Base-by-base conservation (phyloP, 1,284 basidiomycete genomes). In the Serendipita sp. region DNA sequence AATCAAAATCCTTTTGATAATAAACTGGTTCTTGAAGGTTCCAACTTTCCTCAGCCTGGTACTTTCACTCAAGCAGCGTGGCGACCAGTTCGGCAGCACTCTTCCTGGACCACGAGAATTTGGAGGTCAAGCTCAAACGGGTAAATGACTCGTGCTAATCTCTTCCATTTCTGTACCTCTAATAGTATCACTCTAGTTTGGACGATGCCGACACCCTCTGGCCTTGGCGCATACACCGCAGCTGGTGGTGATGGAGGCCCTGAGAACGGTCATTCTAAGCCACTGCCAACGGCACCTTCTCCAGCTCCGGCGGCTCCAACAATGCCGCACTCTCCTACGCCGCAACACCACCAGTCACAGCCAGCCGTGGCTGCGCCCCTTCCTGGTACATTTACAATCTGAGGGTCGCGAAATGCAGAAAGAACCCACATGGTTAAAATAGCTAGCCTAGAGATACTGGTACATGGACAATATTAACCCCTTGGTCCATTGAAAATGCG, bases 1-100 rank as follows among this genome's bases (percentile, higher is more conserved):
- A n/a, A 73, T 87, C 13, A 72, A 85, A 26, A 64, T 88, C 6
- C 72, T 88, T 45, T 90, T 91, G 79, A 87, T 82, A 50, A 63
- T 73, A 71, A 17, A 53, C 35, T 44, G 42, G 5, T 17, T 22
- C 49, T 4, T 44, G 22, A 61, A 78, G 76, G 65, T 71, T 44
- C 88, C 87, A 1, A 88, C 85, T 3, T 75, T 81, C 55, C 70
- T 84, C 42, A 77, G 82, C 0, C 84, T 84, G 68, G 72, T 75
- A 2, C 71, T 74, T 22, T 74, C 80, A 22, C 74, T 87, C 55
- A 82, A 82, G 63, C 82, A 86, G 67, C 75, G 85, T 53, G 85
- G 85, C 29, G 76, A 78, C 30, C 79, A 82, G 13, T 82, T 88
- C 69, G 75, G 78, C 58, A 78, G 81, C 22, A 12, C 12, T 29